A percentile compares a stretch with the other conserved stretches of the same genome.
phyloP scores from a whole-genome alignment of 306 rosid genomes.

The Acacia melanoxylon region DNA sequence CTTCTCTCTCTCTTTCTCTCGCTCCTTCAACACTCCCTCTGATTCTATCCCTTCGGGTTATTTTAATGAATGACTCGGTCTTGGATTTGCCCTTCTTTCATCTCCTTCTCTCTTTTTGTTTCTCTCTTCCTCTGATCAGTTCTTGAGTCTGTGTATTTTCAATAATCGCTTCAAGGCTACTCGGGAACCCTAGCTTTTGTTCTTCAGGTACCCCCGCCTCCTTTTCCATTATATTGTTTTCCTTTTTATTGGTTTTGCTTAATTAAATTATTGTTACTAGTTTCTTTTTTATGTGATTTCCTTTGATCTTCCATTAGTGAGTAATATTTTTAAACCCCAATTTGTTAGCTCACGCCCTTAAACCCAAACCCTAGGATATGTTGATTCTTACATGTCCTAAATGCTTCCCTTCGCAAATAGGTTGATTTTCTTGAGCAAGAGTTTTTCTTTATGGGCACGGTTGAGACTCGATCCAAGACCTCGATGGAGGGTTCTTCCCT shows the following conservation, averaged over 20 bases:
- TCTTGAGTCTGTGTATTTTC: slow-evolving; percentile 10
- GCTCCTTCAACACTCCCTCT: background rate
- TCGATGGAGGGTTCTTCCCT: slow-evolving; percentile 33
- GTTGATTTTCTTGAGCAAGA: slow-evolving; percentile 40
- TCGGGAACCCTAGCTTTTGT: slow-evolving; percentile 37
- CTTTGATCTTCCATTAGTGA: slow-evolving; percentile 23
- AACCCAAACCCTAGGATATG: slow-evolving; percentile 45
- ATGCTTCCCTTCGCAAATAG: slow-evolving; percentile 14
- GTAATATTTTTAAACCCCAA: slow-evolving; percentile 30
- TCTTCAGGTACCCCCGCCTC: slow-evolving; percentile 43
- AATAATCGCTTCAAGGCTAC: slow-evolving; percentile 30
- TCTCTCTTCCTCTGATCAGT: background rate
- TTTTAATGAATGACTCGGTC: slow-evolving; percentile 14
- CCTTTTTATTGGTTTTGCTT: background rate
- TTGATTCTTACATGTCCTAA: slow-evolving; percentile 23
- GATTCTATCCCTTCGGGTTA: background rate
- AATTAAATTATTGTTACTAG: background rate
- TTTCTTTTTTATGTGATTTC: background rate
- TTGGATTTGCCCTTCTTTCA: slow-evolving; percentile 16
- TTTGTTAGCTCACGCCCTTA: slow-evolving; percentile 20
- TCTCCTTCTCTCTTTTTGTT: background rate
- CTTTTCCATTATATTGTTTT: background rate
- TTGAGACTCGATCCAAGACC: slow-evolving; percentile 45
- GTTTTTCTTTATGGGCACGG: slow-evolving; percentile 51
- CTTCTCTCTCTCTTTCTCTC: background rate